These are phyloP conservation scores for Pseudocercospora macadamiae DNA, from an alignment of 2,329 filamentous ascomycete species.

Conservation along the genomic window DNA sequence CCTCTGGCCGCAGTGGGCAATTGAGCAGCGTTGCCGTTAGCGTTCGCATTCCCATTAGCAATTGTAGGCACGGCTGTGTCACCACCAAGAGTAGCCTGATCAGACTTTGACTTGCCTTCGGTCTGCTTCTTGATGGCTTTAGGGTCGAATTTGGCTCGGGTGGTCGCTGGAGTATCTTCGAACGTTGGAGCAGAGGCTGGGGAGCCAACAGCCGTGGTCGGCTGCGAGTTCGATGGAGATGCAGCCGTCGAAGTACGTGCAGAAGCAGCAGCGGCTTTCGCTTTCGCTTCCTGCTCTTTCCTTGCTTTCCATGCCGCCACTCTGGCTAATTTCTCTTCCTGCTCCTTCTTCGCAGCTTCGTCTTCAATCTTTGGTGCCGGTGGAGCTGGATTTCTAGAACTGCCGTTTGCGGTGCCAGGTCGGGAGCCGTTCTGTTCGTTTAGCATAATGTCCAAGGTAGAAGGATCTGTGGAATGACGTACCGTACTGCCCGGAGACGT, in stretches of 20 bases:
- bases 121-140: slow-evolving; percentile 84
- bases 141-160: slow-evolving; percentile 79
- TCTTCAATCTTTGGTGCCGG: slow-evolving; percentile 11
- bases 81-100: slow-evolving; percentile 58
- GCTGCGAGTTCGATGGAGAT: slow-evolving; percentile 14
- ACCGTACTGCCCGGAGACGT: slow-evolving; percentile 20
- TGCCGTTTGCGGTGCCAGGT: slow-evolving; percentile 15
- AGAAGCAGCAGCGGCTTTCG: slow-evolving; percentile 8
- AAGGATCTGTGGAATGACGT: not conserved
- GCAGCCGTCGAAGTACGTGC: slow-evolving; percentile 14
- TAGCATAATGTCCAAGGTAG: slow-evolving; percentile 5
- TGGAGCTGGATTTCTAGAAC: slow-evolving; percentile 12
- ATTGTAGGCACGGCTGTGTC: slow-evolving; percentile 53
- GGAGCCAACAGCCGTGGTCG: slow-evolving; percentile 9
- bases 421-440: slow-evolving; percentile 26
- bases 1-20: slow-evolving; percentile 44
- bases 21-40: slow-evolving; percentile 44
- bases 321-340: slow-evolving; percentile 70
- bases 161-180: slow-evolving; percentile 40
- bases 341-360: slow-evolving; percentile 79
- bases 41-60: slow-evolving; percentile 35
- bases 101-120: slow-evolving; percentile 52
- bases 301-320: slow-evolving; percentile 61
- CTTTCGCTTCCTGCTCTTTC: slow-evolving; percentile 7
- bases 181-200: slow-evolving; percentile 6